Base-by-base conservation (phyloP, 2,329 filamentous ascomycete species). In the Aspergillus sojae region DNA sequence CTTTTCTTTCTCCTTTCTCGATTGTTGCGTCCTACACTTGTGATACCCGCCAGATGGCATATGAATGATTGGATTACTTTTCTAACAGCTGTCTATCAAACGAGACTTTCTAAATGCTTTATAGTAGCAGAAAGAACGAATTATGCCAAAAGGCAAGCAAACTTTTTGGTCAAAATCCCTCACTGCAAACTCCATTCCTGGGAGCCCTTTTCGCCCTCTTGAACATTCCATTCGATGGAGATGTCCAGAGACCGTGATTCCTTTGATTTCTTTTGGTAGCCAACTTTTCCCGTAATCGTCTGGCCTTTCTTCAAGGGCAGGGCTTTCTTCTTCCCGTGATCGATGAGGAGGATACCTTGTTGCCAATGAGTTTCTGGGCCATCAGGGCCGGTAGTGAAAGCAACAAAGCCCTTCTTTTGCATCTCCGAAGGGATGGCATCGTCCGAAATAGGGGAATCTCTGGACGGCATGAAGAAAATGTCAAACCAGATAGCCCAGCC, bases 401-500 rank as follows among this genome's bases (percentile, higher is more conserved):
- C 90, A n/a, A 93, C 84, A 26, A 77, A 71, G 57, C 89, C 87
- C 67, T 89, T 83, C 72, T 83, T 81, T 67, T 86, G 84, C 87
- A 90, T 93, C 4, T 85, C 82, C n/a, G 74, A 70, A 41, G 78
- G 77, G 61, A 88, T 82, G 0, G 88, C 87, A 57, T 87, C 86
- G n/a, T 84, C 78, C 34, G 83, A 79, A 54, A 86, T 74, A 32
- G 73, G 70, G 57, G 80, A 76, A 41, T 83, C 79, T 41, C 84
- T 81, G 0, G 86, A 85, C 11, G 89, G 87, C 68, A 91, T 86
- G 79, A 97, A 97, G 82, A 95, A 95, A 28, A 91, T 94, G 76
- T 98, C 94, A 75, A 97, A 97, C 92, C 94, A 97, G 69, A 97
- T 86, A 16, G 93, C 84, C 77, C 93, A 96, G 5, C 92, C 94